These are phyloP conservation scores for Papilionanthe hybrid DNA, from an alignment of 116 monocot species.

Conservation along the genomic window DNA sequence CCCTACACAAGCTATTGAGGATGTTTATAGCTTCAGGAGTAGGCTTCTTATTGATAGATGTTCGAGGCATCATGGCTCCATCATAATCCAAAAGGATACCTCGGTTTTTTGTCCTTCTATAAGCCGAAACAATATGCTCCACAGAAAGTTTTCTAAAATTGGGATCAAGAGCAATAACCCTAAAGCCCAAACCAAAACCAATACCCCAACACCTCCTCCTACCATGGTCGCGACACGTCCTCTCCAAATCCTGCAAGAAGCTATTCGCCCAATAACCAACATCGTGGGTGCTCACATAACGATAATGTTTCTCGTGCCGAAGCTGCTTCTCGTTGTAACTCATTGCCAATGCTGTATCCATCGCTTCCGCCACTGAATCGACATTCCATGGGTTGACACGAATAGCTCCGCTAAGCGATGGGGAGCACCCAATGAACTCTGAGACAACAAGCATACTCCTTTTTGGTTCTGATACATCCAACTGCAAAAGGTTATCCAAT, in stretches of 20 bases:
- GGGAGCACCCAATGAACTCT: constrained; percentile 75
- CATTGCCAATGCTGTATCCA: constrained; percentile 37
- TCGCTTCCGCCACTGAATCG: constrained; percentile 54
- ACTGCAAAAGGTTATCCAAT: constrained; percentile 24
- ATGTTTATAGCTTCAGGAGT: constrained; percentile 37
- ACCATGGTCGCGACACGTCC: constrained; percentile 50
- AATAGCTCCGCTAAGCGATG: constrained; percentile 70
- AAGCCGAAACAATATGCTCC: constrained; percentile 37
- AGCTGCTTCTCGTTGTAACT: constrained; percentile 40
- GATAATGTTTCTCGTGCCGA: constrained; percentile 64
- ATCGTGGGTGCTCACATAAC: constrained; percentile 65
- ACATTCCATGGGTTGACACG: constrained; percentile 80
- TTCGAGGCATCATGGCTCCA: constrained; percentile 52
- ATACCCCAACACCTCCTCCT: constrained; percentile 46
- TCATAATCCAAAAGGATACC: constrained; percentile 72
- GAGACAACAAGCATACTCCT: constrained; percentile 65
- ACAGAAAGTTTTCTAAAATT: constrained; percentile 45
- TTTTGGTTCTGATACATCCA: constrained; percentile 20
- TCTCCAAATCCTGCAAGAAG: constrained; percentile 49
- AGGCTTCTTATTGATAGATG: constrained; percentile 45
- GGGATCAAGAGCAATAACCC: constrained; percentile 50
- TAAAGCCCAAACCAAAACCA: constrained; percentile 53
- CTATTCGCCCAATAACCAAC: constrained; percentile 58
- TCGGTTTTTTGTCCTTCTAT: constrained; percentile 30
- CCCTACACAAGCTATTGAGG: constrained; percentile 56